Base-by-base conservation (phyloP, 352 stramenopile genomes). In the Phytophthora tentaculata region DNA sequence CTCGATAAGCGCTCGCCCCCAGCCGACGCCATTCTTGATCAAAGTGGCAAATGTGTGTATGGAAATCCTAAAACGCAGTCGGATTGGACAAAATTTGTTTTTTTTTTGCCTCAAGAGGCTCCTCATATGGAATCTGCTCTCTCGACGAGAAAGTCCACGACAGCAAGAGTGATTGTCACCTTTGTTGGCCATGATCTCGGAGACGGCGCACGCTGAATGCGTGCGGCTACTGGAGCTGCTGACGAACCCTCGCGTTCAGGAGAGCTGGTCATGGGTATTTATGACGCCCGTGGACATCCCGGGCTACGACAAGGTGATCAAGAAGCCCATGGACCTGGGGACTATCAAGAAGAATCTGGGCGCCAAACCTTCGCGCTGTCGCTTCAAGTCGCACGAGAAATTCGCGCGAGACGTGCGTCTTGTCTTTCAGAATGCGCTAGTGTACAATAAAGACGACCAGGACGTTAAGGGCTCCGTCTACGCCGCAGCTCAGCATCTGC, bases 201-300 rank as follows among this genome's bases (percentile, higher is more conserved):
- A 88, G 73, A 63, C 73, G 43, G 79, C 84, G 35, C 83, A 94
- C 63, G 83, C 80, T 64, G 84, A 94, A 78, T 94, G 84, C 67
- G 74, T 91, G 83, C 84, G 84, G 71, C 75, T 94, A 49, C 78
- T 94, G 60, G 83, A 92, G 41, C 69, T 92, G 60, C 76, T 94
- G 60, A 92, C 76, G 22, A 94, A 94, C 64, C 80, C 87, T 63
- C 83, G 83, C 47, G 83, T 94, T 43, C 86, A 94, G 72, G 83
- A 94, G 68, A 94, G 80, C 74, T 94, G 86, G 86, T 94, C 86
- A 2, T 94, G 86, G 86, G 83, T 92, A 24, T 95, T 95, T 67
- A 92, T 95, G 85, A 77, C 71, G 59, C 86, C 85, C 23, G 86
- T 94, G 61, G 65, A 70, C 17, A 89, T 94, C 56, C 73, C 84